Evolutionary conservation across 2,329 filamentous ascomycete genomes (phyloP), one percentile per base, ranked within the genome.

Genomic region (Diaporthe citri): DNA sequence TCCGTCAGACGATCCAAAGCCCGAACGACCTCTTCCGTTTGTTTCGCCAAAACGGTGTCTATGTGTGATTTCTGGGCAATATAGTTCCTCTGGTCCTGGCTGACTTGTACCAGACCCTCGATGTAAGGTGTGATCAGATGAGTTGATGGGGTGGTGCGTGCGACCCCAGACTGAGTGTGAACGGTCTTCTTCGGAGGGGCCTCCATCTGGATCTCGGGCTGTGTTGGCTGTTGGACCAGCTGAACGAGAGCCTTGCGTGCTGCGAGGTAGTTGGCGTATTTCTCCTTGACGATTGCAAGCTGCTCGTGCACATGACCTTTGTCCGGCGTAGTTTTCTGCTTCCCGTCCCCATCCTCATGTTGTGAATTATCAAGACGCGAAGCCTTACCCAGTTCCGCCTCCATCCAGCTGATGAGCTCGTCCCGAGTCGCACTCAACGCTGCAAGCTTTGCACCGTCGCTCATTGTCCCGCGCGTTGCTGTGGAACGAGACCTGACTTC

Each of bases 391-490:
- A 93, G 82, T 80, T 93, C 92, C 7, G 83, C 84, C 80, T 93
- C 91, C 74, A 93, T 92, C 91, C 91, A 93, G 74, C 83, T 85
- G 75, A 93, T 93, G 69, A 93, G 85, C 76, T 90, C 89, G 70
- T 88, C 88, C 22, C 92, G 87, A 15, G 91, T 90, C 10, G 83
- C 83, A 56, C 86, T 87, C 13, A 93, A 82, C 20, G 91, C 91
- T 64, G 86, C 84, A 3, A 91, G 77, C 76, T 88, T 89, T 22
- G 84, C 81, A 71, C 80, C 78, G 20, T 82, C 80, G 15, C 80
- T 78, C 52, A 87, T 78, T 25, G 80, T 80, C 55, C 83, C 82
- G 1, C 84, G 83, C 12, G 83, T 81, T 56, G 81, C 79, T 25
- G 84, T 82, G 8, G 82, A 82, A 56, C 81, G 81, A 66, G 84